A percentile compares a stretch with the other conserved stretches of the same genome.
Conservation (phyloP, 148 eudicot species). For the Pharnaceum exiguum region DNA sequence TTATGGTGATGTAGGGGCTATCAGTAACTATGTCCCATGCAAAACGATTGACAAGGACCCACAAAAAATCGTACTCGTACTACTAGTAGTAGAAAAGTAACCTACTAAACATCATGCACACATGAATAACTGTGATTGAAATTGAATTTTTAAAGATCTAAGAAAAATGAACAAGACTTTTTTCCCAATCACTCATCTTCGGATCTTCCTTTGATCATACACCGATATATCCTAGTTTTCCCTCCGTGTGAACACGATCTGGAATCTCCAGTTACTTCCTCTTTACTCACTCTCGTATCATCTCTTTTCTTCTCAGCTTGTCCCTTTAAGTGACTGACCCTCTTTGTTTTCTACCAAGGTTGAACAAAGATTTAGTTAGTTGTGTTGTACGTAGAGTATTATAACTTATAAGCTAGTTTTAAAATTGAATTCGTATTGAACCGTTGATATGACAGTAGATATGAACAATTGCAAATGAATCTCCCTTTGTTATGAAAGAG, state of each 20-base stretch:
- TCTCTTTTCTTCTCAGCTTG: not conserved
- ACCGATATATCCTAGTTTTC: constrained; percentile 6
- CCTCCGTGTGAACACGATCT: constrained; percentile 20
- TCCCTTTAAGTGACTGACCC: not conserved
- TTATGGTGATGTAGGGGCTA: constrained; percentile 7
- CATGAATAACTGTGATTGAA: too few species aligned
- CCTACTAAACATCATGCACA: not conserved
- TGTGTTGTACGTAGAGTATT: too few species aligned
- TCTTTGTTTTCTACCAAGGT: not conserved
- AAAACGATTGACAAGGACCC: constrained; percentile 6
- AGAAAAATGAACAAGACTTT: too few species aligned
- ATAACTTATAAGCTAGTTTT: too few species aligned
- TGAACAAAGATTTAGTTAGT: too few species aligned
- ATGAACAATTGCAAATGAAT: too few species aligned
- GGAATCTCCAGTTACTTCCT: constrained; percentile 28
- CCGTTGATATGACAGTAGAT: too few species aligned
- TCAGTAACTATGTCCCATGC: not conserved
- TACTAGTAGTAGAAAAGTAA: not conserved
- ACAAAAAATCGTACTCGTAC: not conserved
- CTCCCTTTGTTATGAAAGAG: too few species aligned
- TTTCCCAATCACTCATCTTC: too few species aligned
- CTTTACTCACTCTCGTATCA: constrained; percentile 20
- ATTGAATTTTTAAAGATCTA: too few species aligned
- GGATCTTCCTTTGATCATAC: constrained; percentile 21
- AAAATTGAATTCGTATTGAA: too few species aligned